These are phyloP conservation scores for Solanum acaule DNA, from an alignment of 257 asterid genomes.

Conservation along the genomic window DNA sequence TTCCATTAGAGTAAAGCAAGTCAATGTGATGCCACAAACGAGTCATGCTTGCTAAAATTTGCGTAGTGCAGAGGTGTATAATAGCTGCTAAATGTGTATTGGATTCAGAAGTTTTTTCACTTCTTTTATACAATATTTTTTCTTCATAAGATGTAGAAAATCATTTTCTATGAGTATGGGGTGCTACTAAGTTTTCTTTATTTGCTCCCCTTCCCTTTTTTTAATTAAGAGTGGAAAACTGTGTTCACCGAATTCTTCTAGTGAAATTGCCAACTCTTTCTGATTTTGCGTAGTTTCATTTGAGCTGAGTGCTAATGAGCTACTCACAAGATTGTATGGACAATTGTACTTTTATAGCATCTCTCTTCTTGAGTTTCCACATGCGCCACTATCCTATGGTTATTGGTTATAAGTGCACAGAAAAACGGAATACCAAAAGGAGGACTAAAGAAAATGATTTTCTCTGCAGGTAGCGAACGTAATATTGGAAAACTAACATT, in stretches of 20 bases:
- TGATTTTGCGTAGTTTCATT: neutral
- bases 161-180: neutral
- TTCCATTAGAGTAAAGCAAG: neutral
- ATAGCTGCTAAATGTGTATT: neutral
- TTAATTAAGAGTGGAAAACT: neutral
- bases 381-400: neutral
- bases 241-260: neutral
- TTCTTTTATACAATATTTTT: neutral
- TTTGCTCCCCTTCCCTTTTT: neutral
- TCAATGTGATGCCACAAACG: neutral
- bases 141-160: neutral
- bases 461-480: slow-evolving; percentile 68
- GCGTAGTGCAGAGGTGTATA: neutral
- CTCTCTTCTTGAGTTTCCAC: neutral
- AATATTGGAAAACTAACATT: slow-evolving; percentile 70
- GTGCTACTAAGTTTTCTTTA: neutral
- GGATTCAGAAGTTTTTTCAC: neutral
- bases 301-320: neutral
- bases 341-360: neutral
- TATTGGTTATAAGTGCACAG: neutral
- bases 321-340: neutral
- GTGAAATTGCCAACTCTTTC: neutral
- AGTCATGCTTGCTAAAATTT: neutral
- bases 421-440: neutral
- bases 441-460: neutral